A percentile compares a stretch with the other conserved stretches of the same genome.
Conservation (phyloP, 495 filamentous ascomycete genomes). For the Aspergillus funiculosus region DNA sequence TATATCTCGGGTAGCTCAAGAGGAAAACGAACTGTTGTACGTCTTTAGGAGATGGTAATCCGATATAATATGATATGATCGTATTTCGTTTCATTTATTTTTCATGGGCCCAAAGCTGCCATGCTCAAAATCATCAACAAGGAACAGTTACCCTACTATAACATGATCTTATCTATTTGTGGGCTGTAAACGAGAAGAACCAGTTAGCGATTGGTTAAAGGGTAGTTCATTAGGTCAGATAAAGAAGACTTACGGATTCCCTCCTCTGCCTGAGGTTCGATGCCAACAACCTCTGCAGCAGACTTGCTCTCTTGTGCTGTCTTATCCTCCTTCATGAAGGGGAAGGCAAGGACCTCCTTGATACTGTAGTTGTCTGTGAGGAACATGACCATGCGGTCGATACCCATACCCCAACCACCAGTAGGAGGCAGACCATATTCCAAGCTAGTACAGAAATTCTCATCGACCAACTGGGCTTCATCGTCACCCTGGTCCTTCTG, state of each 20-base stretch:
- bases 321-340: slow-evolving; percentile 70
- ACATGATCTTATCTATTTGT: slow-evolving; percentile 40
- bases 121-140: not conserved
- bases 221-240: not conserved
- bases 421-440: slow-evolving; percentile 91
- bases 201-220: slow-evolving; percentile 4
- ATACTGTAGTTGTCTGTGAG: slow-evolving; percentile 91
- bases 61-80: no score
- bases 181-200: slow-evolving; percentile 21
- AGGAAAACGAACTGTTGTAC: no score
- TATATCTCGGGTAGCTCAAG: no score
- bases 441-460: slow-evolving; percentile 79
- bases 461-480: slow-evolving; percentile 92
- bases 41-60: no score
- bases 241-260: slow-evolving; percentile 56
- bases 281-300: slow-evolving; percentile 60
- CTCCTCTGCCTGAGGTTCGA: slow-evolving; percentile 60
- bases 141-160: not conserved
- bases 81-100: no score
- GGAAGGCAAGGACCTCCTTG: slow-evolving; percentile 95
- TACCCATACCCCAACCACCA: slow-evolving; percentile 95
- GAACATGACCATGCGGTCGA: slow-evolving; percentile 97
- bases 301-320: slow-evolving; percentile 43
- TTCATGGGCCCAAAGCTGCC: no score
- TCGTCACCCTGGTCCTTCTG: slow-evolving; percentile 97